phyloP scores from a whole-genome alignment of 2,329 filamentous ascomycete genomes.

The Penicillium sclerotigenum region DNA sequence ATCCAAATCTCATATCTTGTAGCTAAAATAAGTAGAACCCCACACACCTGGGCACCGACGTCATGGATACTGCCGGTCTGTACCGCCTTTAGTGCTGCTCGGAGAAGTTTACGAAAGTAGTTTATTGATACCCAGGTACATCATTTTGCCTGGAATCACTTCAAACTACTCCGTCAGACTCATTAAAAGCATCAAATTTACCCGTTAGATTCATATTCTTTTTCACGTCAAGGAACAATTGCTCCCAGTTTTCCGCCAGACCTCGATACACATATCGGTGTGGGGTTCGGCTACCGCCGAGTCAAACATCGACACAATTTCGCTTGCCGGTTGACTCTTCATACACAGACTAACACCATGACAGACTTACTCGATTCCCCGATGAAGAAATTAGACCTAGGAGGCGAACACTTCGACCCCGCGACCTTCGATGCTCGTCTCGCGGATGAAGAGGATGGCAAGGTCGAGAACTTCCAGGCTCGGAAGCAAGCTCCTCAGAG shows the following conservation, averaged over 20 bases:
- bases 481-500: conserved; percentile 46
- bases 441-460: conserved; percentile 29
- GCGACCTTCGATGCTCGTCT: conserved; percentile 31
- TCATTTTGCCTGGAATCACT: too few species aligned
- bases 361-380: conserved; percentile 27
- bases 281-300: conserved; percentile 14
- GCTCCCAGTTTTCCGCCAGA: background rate
- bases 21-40: too few species aligned
- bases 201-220: background rate
- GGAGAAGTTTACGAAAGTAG: background rate
- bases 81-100: conserved; percentile 18
- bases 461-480: conserved; percentile 37
- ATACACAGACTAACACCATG: conserved; percentile 16
- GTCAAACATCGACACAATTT: conserved; percentile 5
- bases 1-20: too few species aligned
- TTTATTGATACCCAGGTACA: too few species aligned
- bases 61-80: conserved; percentile 25
- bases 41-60: conserved; percentile 13
- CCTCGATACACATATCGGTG: background rate
- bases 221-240: background rate
- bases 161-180: background rate
- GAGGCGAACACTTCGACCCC: conserved; percentile 22
- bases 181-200: background rate
- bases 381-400: conserved; percentile 30
- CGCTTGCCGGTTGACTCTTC: background rate